These are phyloP conservation scores for Marasmius sp. DNA, from an alignment of 1,284 basidiomycete species.

Conservation along the genomic window DNA sequence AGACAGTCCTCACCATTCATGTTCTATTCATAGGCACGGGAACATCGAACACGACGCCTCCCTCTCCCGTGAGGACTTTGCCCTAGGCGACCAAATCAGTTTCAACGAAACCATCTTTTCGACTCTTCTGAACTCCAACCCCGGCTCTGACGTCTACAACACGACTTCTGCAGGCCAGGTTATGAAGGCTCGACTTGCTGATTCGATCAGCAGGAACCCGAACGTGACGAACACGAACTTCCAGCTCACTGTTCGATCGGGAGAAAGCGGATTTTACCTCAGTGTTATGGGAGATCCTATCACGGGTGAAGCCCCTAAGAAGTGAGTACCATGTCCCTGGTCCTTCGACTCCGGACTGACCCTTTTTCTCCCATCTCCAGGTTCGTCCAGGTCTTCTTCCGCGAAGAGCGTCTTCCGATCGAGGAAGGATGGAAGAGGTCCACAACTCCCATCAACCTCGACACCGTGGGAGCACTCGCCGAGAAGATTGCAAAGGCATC, in stretches of 20 bases:
- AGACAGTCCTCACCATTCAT: not conserved
- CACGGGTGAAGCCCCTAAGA: not conserved
- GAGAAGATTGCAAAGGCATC: not conserved
- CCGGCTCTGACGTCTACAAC: not conserved
- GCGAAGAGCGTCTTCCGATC: conserved; percentile 2
- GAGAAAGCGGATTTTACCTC: conserved; percentile 1
- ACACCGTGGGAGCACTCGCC: not conserved
- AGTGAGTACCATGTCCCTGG: not conserved
- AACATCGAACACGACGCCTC: conserved; percentile 24
- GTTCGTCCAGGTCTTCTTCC: conserved; percentile 2
- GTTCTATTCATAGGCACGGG: conserved; percentile 13
- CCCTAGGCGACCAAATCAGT: conserved; percentile 16
- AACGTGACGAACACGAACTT: not conserved
- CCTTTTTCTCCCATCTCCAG: not conserved
- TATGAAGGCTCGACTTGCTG: not conserved
- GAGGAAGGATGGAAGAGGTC: conserved; percentile 2
- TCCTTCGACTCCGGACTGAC: not conserved
- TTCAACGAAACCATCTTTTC: conserved; percentile 16
- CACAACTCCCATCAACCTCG: not conserved
- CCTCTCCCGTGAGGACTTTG: conserved; percentile 18
- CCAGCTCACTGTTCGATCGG: not conserved
- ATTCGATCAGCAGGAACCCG: conserved; percentile 1
- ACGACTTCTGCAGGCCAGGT: conserved; percentile 4
- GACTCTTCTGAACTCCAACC: not conserved
- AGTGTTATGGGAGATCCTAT: not conserved